Conservation (phyloP, 805 yeast species). For the Cyberlindnera americana region DNA sequence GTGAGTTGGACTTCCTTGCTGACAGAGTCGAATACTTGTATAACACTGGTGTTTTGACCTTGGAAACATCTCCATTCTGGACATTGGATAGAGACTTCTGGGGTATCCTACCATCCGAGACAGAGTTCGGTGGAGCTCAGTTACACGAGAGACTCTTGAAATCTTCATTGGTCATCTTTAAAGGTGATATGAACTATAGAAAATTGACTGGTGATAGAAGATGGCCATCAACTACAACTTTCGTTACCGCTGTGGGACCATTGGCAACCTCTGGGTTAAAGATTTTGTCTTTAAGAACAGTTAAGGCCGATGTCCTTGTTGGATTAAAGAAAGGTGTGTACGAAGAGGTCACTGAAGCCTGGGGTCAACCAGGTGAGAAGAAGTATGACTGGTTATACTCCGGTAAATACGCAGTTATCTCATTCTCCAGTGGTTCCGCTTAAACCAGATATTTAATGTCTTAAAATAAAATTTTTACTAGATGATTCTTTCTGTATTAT, state of each 20-base stretch:
- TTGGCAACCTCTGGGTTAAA: constrained; percentile 62
- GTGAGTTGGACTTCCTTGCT: constrained; percentile 47
- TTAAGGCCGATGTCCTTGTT: constrained; percentile 94
- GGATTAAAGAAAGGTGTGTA: constrained; percentile 75
- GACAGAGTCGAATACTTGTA: constrained; percentile 42
- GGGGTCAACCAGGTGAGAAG: constrained; percentile 57
- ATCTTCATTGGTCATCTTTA: constrained; percentile 74
- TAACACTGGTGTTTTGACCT: constrained; percentile 42
- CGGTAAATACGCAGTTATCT: constrained; percentile 93
- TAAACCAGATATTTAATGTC: neutral
- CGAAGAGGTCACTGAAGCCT: constrained; percentile 58
- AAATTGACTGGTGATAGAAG: constrained; percentile 86
- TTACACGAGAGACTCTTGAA: constrained; percentile 58
- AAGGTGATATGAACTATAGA: constrained; percentile 96
- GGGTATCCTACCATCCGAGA: constrained; percentile 53
- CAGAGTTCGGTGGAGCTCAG: constrained; percentile 53
- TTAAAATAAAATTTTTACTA: no score
- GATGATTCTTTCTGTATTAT: no score
- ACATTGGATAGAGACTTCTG: constrained; percentile 75
- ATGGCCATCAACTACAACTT: constrained; percentile 84
- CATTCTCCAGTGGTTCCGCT: constrained; percentile 43
- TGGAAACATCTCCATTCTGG: constrained; percentile 78
- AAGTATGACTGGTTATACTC: constrained; percentile 81
- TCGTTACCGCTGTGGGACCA: constrained; percentile 63
- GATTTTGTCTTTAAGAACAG: constrained; percentile 77